phyloP scores from a whole-genome alignment of 2,329 filamentous ascomycete genomes.

The Lasiodiplodia sp. region DNA sequence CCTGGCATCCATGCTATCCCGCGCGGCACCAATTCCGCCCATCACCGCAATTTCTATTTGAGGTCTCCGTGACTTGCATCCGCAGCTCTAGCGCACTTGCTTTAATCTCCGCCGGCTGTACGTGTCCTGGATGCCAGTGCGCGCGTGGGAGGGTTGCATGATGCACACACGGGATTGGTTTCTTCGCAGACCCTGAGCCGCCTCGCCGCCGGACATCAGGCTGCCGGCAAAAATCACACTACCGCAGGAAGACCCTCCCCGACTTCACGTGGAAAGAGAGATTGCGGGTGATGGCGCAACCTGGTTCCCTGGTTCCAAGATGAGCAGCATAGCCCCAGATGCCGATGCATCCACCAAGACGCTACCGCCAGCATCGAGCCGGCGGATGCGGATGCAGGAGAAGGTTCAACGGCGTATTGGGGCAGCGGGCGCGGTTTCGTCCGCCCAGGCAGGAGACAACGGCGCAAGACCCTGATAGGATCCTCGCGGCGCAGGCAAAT shows the following conservation, averaged over 20 bases:
- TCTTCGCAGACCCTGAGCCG: slow-evolving; percentile 12
- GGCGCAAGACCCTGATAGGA: slow-evolving; percentile 14
- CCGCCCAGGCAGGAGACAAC: slow-evolving; percentile 3
- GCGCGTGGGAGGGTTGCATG: slow-evolving; percentile 15
- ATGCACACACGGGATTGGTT: slow-evolving; percentile 12
- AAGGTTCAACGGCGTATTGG: slow-evolving; percentile 9
- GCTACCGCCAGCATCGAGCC: slow-evolving; percentile 10
- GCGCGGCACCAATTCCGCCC: slow-evolving; percentile 18
- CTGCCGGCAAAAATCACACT: slow-evolving; percentile 22
- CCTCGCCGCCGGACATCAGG: slow-evolving; percentile 15
- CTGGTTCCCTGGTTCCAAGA: not conserved
- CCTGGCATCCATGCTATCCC: slow-evolving; percentile 2
- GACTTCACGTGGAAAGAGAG: not conserved
- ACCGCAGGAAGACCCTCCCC: not conserved
- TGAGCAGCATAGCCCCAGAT: not conserved
- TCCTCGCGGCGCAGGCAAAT: slow-evolving; percentile 2
- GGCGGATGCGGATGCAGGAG: slow-evolving; percentile 1
- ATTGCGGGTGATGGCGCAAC: not conserved
- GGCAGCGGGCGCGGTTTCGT: slow-evolving; percentile 24
- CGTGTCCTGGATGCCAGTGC: not conserved
- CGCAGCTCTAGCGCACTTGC: not conserved
- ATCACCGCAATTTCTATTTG: slow-evolving; percentile 20
- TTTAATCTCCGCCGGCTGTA: slow-evolving; percentile 1
- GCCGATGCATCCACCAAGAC: slow-evolving; percentile 6
- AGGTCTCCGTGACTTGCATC: slow-evolving; percentile 1